Evolutionary conservation across 1,284 basidiomycete genomes (phyloP).

Genomic region (Leccinum subrobustum): DNA sequence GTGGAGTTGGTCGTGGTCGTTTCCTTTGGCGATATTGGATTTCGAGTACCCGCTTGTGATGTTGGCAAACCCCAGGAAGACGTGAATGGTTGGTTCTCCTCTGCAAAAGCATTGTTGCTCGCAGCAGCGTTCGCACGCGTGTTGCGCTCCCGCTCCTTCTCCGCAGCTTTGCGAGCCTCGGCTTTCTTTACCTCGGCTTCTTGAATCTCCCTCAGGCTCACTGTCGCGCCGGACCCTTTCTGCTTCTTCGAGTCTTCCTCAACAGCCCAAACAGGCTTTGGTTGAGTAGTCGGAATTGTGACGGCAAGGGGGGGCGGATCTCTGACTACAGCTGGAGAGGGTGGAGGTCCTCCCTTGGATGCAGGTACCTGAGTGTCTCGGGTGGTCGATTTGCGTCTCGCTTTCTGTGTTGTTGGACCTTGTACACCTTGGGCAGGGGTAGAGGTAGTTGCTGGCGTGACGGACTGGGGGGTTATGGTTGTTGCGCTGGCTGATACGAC

Average conservation of each 20-base stretch:
- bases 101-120: conserved; percentile 36
- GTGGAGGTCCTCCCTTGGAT: conserved; percentile 21
- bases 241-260: conserved; percentile 64
- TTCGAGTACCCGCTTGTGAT: conserved; percentile 63
- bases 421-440: conserved; percentile 5
- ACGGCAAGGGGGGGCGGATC: conserved; percentile 29
- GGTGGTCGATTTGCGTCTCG: conserved; percentile 30
- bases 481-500: conserved; percentile 11
- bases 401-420: conserved; percentile 23
- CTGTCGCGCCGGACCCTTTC: conserved; percentile 43
- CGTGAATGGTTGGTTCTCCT: conserved; percentile 61
- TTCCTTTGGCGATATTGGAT: conserved; percentile 45
- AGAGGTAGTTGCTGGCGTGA: conserved; percentile 7
- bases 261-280: conserved; percentile 59
- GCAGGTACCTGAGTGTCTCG: conserved; percentile 28
- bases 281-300: conserved; percentile 28
- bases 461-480: conserved; percentile 10
- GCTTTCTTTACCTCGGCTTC: conserved; percentile 85
- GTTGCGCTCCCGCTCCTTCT: conserved; percentile 63
- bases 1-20: conserved; percentile 37
- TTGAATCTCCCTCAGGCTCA: conserved; percentile 92
- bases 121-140: conserved; percentile 48
- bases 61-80: conserved; percentile 80
- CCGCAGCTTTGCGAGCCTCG: conserved; percentile 70
- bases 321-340: conserved; percentile 15